Conservation (phyloP, 352 stramenopile genomes). For the Phytophthora cryptogea region DNA sequence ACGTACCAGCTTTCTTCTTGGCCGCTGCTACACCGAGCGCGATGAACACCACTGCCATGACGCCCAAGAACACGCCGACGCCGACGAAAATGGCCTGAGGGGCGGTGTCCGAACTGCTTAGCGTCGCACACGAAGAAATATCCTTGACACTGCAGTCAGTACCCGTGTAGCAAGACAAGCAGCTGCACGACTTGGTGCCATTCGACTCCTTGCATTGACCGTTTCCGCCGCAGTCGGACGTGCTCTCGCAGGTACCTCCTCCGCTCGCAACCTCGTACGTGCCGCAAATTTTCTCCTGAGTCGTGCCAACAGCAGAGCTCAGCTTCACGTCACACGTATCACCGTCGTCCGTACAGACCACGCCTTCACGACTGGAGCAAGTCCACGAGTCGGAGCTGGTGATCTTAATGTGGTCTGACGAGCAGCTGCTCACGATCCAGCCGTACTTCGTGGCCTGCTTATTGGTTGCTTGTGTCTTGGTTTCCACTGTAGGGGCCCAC, state of each 20-base stretch:
- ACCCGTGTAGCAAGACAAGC: constrained; percentile 80
- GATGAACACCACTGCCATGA: constrained; percentile 83
- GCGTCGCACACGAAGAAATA: constrained; percentile 62
- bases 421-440: constrained; percentile 76
- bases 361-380: constrained; percentile 71
- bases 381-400: constrained; percentile 67
- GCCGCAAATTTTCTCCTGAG: constrained; percentile 80
- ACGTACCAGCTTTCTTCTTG: constrained; percentile 77
- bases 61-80: constrained; percentile 68
- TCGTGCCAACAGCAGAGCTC: constrained; percentile 53
- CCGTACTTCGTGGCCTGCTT: constrained; percentile 51
- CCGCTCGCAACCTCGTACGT: constrained; percentile 64
- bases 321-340: constrained; percentile 71
- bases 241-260: constrained; percentile 65
- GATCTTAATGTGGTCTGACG: constrained; percentile 56
- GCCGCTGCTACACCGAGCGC: constrained; percentile 65
- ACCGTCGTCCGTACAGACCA: constrained; percentile 67
- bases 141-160: constrained; percentile 79
- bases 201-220: constrained; percentile 72
- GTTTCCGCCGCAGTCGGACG: constrained; percentile 71
- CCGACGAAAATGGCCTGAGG: constrained; percentile 76
- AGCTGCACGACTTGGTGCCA: constrained; percentile 72
- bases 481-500: constrained; percentile 61
- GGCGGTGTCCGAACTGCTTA: constrained; percentile 60
- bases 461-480: constrained; percentile 65